Evolutionary conservation across 2,329 filamentous ascomycete species (phyloP).

Genomic region (Triangularia setosa): DNA sequence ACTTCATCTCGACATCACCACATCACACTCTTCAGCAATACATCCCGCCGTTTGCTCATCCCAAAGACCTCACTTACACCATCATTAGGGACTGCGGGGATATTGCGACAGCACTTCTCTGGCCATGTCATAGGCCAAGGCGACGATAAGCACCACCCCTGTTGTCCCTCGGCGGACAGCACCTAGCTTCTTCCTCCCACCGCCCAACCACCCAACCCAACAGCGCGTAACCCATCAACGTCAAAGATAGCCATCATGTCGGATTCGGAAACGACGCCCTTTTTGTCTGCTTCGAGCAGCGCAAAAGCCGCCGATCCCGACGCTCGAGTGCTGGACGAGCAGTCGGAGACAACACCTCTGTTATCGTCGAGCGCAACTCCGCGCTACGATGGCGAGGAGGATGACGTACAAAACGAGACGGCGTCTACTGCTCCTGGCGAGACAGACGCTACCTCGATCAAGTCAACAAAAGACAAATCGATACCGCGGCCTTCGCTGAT

Average conservation of each 20-base stretch:
- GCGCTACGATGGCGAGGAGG: slow-evolving; percentile 37
- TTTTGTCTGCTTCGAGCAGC: slow-evolving; percentile 37
- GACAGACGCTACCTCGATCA: slow-evolving; percentile 20
- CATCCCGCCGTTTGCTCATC: neutral
- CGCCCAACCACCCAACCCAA: neutral
- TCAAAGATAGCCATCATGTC: slow-evolving; percentile 35
- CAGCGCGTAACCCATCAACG: neutral
- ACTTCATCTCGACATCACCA: neutral
- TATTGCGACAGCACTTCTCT: neutral
- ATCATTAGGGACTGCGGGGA: neutral
- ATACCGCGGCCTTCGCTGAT: slow-evolving; percentile 74
- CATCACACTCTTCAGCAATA: neutral
- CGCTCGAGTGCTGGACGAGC: slow-evolving; percentile 25
- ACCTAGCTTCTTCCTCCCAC: neutral
- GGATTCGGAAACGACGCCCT: slow-evolving; percentile 42
- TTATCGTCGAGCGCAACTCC: slow-evolving; percentile 38
- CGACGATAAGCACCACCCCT: slow-evolving; percentile 3
- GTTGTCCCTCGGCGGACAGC: slow-evolving; percentile 2
- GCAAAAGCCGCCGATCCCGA: slow-evolving; percentile 14
- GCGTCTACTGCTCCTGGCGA: slow-evolving; percentile 31
- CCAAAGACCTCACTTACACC: neutral
- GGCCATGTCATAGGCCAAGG: slow-evolving; percentile 6
- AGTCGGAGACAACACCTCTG: slow-evolving; percentile 50
- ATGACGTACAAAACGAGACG: slow-evolving; percentile 30
- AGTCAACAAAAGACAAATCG: slow-evolving; percentile 34